These are phyloP conservation scores for Fusarium austroafricanum DNA, from an alignment of 2,329 filamentous ascomycete genomes.

Conservation along the genomic window DNA sequence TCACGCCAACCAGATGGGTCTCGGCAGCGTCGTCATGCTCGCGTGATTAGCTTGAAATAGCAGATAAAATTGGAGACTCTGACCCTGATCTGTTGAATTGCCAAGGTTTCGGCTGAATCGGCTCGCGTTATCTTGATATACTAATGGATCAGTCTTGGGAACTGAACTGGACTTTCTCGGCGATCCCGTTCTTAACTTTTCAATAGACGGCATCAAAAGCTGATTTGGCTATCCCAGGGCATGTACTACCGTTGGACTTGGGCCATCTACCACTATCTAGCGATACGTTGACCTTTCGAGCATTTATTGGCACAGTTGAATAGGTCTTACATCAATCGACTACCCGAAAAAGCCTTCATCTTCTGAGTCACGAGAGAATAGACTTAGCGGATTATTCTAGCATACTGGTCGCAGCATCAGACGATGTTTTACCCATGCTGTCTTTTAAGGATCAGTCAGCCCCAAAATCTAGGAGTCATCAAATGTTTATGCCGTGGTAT, in stretches of 20 bases:
- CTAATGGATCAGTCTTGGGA: not conserved
- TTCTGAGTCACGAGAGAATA: too few species aligned
- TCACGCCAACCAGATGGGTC: constrained; percentile 10
- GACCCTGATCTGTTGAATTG: not conserved
- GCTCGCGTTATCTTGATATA: not conserved
- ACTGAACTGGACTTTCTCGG: not conserved
- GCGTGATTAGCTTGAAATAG: not conserved
- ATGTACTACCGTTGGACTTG: too few species aligned
- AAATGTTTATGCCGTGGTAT: too few species aligned
- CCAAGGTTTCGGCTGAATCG: not conserved
- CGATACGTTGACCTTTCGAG: not conserved
- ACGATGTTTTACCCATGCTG: not conserved
- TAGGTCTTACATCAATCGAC: not conserved
- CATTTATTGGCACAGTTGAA: not conserved
- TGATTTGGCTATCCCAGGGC: too few species aligned
- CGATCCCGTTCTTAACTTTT: too few species aligned
- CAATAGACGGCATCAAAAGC: not conserved
- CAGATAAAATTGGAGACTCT: not conserved
- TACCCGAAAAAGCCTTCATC: too few species aligned
- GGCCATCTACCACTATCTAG: too few species aligned
- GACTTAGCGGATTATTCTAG: too few species aligned
- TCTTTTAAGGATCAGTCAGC: too few species aligned
- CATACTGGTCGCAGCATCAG: not conserved
- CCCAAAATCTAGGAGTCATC: too few species aligned
- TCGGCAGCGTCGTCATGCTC: constrained; percentile 12